Evolutionary conservation across 805 yeast genomes (phyloP).

Genomic region (Cyberlindnera suaveolens): DNA sequence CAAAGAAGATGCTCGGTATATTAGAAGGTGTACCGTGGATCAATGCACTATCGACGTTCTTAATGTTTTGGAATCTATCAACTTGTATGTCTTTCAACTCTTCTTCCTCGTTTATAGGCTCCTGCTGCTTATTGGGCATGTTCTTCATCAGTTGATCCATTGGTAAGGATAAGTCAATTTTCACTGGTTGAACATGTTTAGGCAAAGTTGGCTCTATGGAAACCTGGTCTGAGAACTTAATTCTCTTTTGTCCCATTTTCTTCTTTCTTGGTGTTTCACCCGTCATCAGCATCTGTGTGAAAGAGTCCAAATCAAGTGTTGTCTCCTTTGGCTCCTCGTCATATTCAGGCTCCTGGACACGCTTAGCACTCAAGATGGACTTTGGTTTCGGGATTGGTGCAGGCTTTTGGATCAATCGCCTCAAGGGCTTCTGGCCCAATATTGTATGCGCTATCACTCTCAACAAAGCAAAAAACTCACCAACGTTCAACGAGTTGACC

Average conservation of each 20-base stretch:
- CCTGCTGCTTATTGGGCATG: constrained; percentile 33
- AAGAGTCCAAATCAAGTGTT: constrained; percentile 75
- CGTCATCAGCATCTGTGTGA: constrained; percentile 76
- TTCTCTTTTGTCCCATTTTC: constrained; percentile 40
- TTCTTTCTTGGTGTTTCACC: constrained; percentile 58
- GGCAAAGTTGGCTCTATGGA: constrained; percentile 13
- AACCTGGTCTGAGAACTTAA: constrained; percentile 66
- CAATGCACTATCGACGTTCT: constrained; percentile 69
- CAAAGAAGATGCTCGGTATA: constrained; percentile 35
- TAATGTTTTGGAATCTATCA: constrained; percentile 67
- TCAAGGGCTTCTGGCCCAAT: constrained; percentile 43
- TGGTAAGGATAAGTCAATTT: constrained; percentile 47
- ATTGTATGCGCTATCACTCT: constrained; percentile 74
- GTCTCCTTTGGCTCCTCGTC: constrained; percentile 19
- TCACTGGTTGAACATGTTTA: constrained; percentile 19
- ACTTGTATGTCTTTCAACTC: constrained; percentile 69
- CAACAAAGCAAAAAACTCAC: constrained; percentile 84
- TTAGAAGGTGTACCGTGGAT: constrained; percentile 63
- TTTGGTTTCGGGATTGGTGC: constrained; percentile 78
- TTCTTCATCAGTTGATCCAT: constrained; percentile 65
- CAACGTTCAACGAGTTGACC: constrained; percentile 64
- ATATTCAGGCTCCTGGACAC: constrained; percentile 42
- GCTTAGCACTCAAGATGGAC: constrained; percentile 61
- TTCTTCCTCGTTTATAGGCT: constrained; percentile 57
- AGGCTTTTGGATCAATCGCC: constrained; percentile 42